Percentiles rank a stretch among this genome's conserved stretches.
phyloP scores from a whole-genome alignment of 768 basidiomycete genomes.

The Trametes cingulata region DNA sequence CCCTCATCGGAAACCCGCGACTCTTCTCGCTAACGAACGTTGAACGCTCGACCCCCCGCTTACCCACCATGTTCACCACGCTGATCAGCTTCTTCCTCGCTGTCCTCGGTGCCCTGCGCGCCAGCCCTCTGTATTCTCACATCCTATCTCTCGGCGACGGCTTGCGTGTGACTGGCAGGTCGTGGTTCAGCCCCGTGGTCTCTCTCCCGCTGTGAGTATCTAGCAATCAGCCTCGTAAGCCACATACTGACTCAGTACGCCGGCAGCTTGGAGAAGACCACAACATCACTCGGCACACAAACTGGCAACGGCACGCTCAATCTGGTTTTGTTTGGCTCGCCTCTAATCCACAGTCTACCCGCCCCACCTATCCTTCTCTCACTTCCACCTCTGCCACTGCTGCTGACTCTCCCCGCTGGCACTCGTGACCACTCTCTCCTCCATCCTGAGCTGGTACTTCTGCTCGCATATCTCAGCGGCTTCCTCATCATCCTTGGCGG shows the following conservation, averaged over 20 bases:
- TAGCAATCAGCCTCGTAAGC: no score
- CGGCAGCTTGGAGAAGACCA: no score
- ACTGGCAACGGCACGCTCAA: background rate
- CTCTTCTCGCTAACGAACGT: no score
- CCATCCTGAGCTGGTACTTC: background rate
- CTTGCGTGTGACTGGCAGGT: background rate
- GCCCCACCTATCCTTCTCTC: no score
- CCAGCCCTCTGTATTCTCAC: no score
- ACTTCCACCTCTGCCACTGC: no score
- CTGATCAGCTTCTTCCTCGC: slow-evolving; percentile 1
- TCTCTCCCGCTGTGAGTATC: background rate
- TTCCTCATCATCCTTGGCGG: no score
- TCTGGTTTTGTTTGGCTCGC: background rate
- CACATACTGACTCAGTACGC: background rate
- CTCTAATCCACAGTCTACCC: background rate
- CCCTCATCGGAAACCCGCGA: no score
- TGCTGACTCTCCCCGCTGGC: background rate
- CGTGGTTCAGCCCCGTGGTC: background rate
- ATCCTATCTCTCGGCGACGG: no score
- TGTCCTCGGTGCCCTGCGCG: background rate
- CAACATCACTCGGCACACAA: background rate
- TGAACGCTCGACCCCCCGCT: no score
- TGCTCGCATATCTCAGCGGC: no score
- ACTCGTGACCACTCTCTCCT: background rate
- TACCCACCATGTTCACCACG: background rate